These are phyloP conservation scores for Cladochytrium tenue DNA, from an alignment of 371 early-diverging fungal species.

Conservation along the genomic window DNA sequence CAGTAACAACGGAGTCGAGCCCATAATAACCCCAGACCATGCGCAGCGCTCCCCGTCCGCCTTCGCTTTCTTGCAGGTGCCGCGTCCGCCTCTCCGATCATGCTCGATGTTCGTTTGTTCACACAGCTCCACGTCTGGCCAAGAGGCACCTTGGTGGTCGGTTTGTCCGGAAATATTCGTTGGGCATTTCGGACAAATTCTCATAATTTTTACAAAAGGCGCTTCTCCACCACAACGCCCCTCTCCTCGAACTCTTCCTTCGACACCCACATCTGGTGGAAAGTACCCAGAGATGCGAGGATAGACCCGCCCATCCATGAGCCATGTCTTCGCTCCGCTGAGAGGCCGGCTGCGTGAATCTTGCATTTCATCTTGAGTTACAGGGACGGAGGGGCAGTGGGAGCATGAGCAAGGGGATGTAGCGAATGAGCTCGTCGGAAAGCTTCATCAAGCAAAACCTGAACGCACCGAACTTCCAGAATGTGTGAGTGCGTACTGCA, in stretches of 20 bases:
- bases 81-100: too few species aligned
- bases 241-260: conserved; percentile 90
- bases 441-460: conserved; percentile 6
- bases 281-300: conserved; percentile 88
- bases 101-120: too few species aligned
- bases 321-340: conserved; percentile 83
- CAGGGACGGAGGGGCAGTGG: neutral
- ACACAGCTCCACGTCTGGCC: too few species aligned
- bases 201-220: conserved; percentile 37
- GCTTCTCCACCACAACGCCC: conserved; percentile 83
- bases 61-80: too few species aligned
- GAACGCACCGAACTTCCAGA: conserved; percentile 3
- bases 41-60: too few species aligned
- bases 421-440: neutral
- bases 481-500: conserved; percentile 66
- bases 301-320: conserved; percentile 97
- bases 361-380: conserved; percentile 62
- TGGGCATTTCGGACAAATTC: too few species aligned
- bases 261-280: conserved; percentile 96
- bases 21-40: too few species aligned
- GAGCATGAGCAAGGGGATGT: neutral
- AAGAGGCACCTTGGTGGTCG: too few species aligned
- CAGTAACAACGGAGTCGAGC: too few species aligned
- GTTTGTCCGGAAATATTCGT: too few species aligned
- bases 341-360: conserved; percentile 74